These are phyloP conservation scores for Rubus parviflorus DNA, from an alignment of 306 rosid genomes.

Conservation along the genomic window DNA sequence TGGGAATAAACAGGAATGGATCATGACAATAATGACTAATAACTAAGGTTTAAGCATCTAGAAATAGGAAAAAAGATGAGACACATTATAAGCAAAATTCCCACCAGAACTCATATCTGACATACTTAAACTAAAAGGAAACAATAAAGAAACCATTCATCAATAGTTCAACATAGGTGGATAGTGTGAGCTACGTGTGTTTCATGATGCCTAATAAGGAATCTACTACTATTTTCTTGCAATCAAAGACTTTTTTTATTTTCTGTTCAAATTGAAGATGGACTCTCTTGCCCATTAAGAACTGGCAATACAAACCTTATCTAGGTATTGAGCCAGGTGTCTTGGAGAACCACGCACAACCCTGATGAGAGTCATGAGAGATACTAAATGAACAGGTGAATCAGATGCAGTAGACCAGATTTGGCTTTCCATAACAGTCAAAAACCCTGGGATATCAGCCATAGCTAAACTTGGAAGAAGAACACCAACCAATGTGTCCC, in stretches of 20 bases:
- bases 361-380: conserved; percentile 86
- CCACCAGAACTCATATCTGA: background rate
- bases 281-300: conserved; percentile 13
- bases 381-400: conserved; percentile 86
- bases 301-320: conserved; percentile 70
- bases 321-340: conserved; percentile 77
- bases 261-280: background rate
- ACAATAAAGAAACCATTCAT: background rate
- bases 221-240: background rate
- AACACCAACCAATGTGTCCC: conserved; percentile 70
- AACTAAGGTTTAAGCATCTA: background rate
- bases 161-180: background rate
- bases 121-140: background rate
- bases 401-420: conserved; percentile 99
- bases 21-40: background rate
- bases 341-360: conserved; percentile 83
- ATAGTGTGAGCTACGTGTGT: background rate
- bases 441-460: conserved; percentile 78
- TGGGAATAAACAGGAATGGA: background rate
- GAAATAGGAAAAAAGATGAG: background rate
- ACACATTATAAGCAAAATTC: background rate
- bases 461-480: conserved; percentile 97
- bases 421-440: conserved; percentile 79
- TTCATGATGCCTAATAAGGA: background rate
- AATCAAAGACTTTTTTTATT: background rate